Evolutionary conservation across 1,139 yeast genomes (phyloP).

Genomic region (Kurtzmaniella quercitrusa): DNA sequence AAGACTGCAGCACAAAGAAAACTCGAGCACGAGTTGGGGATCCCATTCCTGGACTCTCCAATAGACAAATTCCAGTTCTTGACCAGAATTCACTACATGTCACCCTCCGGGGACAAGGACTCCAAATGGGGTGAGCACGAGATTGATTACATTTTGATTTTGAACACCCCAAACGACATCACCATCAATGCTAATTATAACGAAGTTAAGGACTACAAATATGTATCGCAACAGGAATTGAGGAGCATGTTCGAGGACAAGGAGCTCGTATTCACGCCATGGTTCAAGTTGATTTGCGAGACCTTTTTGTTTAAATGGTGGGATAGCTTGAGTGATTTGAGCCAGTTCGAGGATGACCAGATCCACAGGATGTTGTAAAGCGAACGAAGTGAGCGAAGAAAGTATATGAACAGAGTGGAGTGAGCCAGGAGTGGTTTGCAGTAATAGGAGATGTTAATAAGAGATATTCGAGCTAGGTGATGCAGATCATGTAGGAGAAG

Average conservation of each 20-base stretch:
- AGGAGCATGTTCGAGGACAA: slow-evolving; percentile 71
- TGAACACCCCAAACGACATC: slow-evolving; percentile 55
- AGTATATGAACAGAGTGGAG: no score
- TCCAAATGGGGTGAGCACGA: slow-evolving; percentile 98
- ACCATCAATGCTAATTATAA: slow-evolving; percentile 56
- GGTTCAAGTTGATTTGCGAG: slow-evolving; percentile 96
- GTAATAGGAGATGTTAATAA: neutral
- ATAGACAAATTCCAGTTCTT: slow-evolving; percentile 68
- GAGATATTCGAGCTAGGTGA: no score
- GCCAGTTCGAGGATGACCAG: slow-evolving; percentile 38
- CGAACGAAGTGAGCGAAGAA: no score
- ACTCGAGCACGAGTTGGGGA: slow-evolving; percentile 89
- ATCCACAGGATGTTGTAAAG: slow-evolving; percentile 43
- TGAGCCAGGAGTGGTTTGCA: neutral
- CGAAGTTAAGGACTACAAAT: slow-evolving; percentile 79
- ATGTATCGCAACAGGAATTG: slow-evolving; percentile 66
- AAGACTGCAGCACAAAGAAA: slow-evolving; percentile 89
- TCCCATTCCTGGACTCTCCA: slow-evolving; percentile 59
- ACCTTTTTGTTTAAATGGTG: slow-evolving; percentile 93
- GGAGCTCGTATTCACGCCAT: slow-evolving; percentile 77
- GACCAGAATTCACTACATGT: slow-evolving; percentile 92
- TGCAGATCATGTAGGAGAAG: no score
- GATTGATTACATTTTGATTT: slow-evolving; percentile 87
- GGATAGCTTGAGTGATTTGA: slow-evolving; percentile 61
- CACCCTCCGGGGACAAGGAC: slow-evolving; percentile 61